A percentile compares a stretch with the other conserved stretches of the same genome.
Conservation (phyloP, 192 early-diverging fungal genomes). For the Gaertneriomyces sp. region DNA sequence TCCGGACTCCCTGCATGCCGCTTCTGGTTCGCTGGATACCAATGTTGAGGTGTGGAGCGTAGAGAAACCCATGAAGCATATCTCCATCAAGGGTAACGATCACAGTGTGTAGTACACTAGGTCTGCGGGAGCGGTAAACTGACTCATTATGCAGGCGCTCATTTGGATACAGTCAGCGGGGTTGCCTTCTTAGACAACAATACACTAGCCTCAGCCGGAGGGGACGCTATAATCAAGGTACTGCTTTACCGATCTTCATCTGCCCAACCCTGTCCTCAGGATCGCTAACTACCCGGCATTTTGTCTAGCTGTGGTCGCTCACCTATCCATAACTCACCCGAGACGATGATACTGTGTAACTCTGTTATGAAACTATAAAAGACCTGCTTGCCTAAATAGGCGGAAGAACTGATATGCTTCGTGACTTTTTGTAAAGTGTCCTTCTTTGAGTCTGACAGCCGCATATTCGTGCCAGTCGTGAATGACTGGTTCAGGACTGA, state of each 20-base stretch:
- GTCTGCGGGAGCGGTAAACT: neutral
- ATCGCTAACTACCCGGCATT: neutral
- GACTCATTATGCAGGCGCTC: slow-evolving; percentile 54
- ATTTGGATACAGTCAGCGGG: slow-evolving; percentile 72
- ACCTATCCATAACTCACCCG: neutral
- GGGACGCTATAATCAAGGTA: slow-evolving; percentile 77
- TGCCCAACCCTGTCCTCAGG: too few relatives aligned
- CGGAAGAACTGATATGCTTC: slow-evolving; percentile 29
- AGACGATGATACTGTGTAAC: too few relatives aligned
- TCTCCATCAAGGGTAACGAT: slow-evolving; percentile 58
- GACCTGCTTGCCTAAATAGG: slow-evolving; percentile 15
- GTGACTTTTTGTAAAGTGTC: slow-evolving; percentile 10
- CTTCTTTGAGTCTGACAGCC: slow-evolving; percentile 5
- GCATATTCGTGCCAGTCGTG: slow-evolving; percentile 25
- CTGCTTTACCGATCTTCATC: too few relatives aligned
- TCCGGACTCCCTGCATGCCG: slow-evolving; percentile 66
- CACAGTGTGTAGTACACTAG: neutral
- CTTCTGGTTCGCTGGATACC: slow-evolving; percentile 81
- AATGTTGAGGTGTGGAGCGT: slow-evolving; percentile 88
- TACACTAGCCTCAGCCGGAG: slow-evolving; percentile 70
- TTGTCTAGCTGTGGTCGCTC: slow-evolving; percentile 1
- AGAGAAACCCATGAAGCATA: slow-evolving; percentile 71
- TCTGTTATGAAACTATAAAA: neutral
- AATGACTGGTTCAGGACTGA: neutral
- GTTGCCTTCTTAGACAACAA: slow-evolving; percentile 67